Evolutionary conservation across 192 early-diverging fungal genomes (phyloP).

Genomic region (Spinellus fusiger): DNA sequence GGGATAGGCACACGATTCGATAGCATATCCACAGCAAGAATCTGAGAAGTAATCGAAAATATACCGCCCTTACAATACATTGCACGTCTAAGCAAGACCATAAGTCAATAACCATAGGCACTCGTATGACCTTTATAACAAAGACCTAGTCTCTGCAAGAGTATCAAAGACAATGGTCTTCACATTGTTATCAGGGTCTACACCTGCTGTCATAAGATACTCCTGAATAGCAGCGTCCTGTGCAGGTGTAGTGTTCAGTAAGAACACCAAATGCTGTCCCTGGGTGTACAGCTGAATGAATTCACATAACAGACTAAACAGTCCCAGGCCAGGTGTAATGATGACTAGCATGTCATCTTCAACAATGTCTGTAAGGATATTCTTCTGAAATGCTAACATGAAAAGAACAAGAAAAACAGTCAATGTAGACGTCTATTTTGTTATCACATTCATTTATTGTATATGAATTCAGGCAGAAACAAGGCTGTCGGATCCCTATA

Average conservation of each 20-base stretch:
- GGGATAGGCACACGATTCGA: constrained; percentile 67
- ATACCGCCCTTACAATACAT: constrained; percentile 82
- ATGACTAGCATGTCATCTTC: constrained; percentile 82
- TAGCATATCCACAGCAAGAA: constrained; percentile 88
- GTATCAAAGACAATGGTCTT: constrained; percentile 53
- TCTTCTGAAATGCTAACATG: constrained; percentile 56
- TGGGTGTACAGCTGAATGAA: constrained; percentile 66
- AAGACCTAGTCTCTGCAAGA: constrained; percentile 48
- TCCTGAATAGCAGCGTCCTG: constrained; percentile 52
- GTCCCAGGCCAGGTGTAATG: constrained; percentile 70
- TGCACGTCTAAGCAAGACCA: constrained; percentile 32
- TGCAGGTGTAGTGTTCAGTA: constrained; percentile 63
- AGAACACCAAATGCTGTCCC: constrained; percentile 66
- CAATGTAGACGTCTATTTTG: background rate
- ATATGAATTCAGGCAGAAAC: no score
- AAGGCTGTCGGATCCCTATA: no score
- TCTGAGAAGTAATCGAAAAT: constrained; percentile 78
- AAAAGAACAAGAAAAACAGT: background rate
- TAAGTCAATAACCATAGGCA: constrained; percentile 1
- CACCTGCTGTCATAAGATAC: constrained; percentile 39
- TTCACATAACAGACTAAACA: constrained; percentile 61
- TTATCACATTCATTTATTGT: no score
- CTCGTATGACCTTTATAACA: background rate
- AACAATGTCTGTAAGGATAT: constrained; percentile 58
- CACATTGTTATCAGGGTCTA: constrained; percentile 24